Conservation (phyloP, 495 filamentous ascomycete genomes). For the Gamarada debralockiae region DNA sequence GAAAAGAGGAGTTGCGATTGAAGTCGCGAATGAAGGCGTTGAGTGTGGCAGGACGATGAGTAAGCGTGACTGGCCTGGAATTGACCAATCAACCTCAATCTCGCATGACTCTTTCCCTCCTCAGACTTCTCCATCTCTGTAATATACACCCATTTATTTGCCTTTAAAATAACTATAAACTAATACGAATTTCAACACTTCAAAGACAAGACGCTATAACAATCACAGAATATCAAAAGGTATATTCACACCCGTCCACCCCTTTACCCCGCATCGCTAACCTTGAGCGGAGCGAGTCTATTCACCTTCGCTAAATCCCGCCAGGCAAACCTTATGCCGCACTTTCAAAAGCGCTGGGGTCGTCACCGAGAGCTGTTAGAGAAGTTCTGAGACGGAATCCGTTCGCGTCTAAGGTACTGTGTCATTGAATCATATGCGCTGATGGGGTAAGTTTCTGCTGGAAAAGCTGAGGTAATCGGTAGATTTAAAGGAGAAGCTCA, state of each 20-base stretch:
- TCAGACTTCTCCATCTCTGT: too few species aligned
- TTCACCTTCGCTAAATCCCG: slow-evolving; percentile 65
- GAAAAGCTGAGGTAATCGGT: slow-evolving; percentile 38
- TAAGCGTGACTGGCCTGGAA: slow-evolving; percentile 19
- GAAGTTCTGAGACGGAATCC: slow-evolving; percentile 71
- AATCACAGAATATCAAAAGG: slow-evolving; percentile 20
- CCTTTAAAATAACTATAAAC: too few species aligned
- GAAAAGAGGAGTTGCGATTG: slow-evolving; percentile 9
- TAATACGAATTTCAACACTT: neutral
- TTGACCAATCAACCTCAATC: slow-evolving; percentile 17
- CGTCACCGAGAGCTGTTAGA: slow-evolving; percentile 75
- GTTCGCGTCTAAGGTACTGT: slow-evolving; percentile 60
- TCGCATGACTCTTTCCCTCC: neutral
- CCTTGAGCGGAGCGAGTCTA: slow-evolving; percentile 14
- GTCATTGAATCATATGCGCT: slow-evolving; percentile 43
- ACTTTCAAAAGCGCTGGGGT: slow-evolving; percentile 59
- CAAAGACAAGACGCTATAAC: slow-evolving; percentile 7
- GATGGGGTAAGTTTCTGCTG: slow-evolving; percentile 16
- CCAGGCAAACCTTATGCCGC: slow-evolving; percentile 67
- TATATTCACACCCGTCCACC: neutral
- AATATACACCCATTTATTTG: too few species aligned
- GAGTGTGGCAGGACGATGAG: neutral
- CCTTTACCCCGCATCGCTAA: neutral
- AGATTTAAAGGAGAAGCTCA: slow-evolving; percentile 51
- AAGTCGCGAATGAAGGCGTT: slow-evolving; percentile 20